These are phyloP conservation scores for Aureobasidium melanogenum DNA, from an alignment of 2,329 filamentous ascomycete species.

Conservation along the genomic window DNA sequence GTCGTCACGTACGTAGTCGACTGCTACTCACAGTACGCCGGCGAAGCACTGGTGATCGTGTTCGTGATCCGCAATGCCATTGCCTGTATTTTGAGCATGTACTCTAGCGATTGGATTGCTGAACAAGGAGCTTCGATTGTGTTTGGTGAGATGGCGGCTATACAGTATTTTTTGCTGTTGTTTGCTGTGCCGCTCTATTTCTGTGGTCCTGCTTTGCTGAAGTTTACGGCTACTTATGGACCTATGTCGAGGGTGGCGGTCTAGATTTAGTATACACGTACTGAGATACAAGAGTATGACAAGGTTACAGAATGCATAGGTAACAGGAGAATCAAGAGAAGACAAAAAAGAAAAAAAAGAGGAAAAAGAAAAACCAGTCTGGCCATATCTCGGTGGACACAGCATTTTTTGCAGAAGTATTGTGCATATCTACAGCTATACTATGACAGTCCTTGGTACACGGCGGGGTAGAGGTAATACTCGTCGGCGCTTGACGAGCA, in stretches of 20 bases:
- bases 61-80: conserved; percentile 24
- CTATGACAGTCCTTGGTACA: too few species aligned
- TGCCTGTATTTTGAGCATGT: conserved; percentile 21
- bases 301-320: too few species aligned
- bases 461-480: too few species aligned
- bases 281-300: too few species aligned
- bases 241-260: neutral
- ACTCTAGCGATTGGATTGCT: conserved; percentile 20
- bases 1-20: conserved; percentile 24
- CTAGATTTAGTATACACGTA: too few species aligned
- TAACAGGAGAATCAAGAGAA: too few species aligned
- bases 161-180: conserved; percentile 19
- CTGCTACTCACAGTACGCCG: conserved; percentile 20
- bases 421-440: too few species aligned
- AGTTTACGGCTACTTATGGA: neutral
- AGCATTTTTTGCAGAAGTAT: too few species aligned
- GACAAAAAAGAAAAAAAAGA: too few species aligned
- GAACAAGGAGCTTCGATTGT: conserved; percentile 16
- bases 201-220: neutral
- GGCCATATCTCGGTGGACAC: too few species aligned
- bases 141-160: conserved; percentile 22
- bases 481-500: too few species aligned
- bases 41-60: conserved; percentile 23
- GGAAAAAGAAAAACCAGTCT: too few species aligned
- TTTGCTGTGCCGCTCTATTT: conserved; percentile 6